phyloP scores from a whole-genome alignment of 768 basidiomycete species.

The Lentinula sp. region DNA sequence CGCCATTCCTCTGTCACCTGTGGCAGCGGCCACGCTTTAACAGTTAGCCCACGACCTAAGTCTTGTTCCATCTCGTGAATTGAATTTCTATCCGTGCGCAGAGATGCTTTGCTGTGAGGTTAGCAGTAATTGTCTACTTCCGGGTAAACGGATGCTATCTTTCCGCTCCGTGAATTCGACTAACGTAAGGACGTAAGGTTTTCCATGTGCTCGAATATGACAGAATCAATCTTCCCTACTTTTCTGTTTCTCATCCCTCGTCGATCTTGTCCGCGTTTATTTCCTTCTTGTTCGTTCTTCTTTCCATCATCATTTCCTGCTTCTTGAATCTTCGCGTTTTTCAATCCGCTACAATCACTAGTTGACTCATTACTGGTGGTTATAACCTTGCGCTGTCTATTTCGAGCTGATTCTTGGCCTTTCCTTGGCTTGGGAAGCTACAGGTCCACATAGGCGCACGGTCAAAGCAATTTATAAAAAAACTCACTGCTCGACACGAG shows the following conservation, averaged over 20 bases:
- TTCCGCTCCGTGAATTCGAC: too few relatives aligned
- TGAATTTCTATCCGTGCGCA: too few relatives aligned
- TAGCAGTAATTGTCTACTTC: too few relatives aligned
- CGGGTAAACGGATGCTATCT: too few relatives aligned
- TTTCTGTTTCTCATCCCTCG: neutral
- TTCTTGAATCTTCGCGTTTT: neutral
- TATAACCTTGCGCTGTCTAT: neutral
- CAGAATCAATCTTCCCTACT: neutral
- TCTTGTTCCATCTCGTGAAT: too few relatives aligned
- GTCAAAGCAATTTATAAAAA: neutral
- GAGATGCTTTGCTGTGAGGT: too few relatives aligned
- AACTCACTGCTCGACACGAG: neutral
- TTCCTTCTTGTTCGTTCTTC: neutral
- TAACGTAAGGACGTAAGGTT: neutral
- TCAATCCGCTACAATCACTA: neutral
- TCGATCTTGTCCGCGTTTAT: neutral
- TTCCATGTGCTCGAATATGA: neutral
- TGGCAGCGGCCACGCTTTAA: too few relatives aligned
- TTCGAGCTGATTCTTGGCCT: neutral
- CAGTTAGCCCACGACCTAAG: too few relatives aligned
- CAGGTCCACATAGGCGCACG: neutral
- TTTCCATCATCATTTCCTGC: neutral
- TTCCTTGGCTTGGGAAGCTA: neutral
- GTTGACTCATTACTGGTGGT: too few relatives aligned
- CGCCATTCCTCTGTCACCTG: too few relatives aligned